phyloP scores from a whole-genome alignment of 2,329 filamentous ascomycete species.

The Hypoxylon sp. region DNA sequence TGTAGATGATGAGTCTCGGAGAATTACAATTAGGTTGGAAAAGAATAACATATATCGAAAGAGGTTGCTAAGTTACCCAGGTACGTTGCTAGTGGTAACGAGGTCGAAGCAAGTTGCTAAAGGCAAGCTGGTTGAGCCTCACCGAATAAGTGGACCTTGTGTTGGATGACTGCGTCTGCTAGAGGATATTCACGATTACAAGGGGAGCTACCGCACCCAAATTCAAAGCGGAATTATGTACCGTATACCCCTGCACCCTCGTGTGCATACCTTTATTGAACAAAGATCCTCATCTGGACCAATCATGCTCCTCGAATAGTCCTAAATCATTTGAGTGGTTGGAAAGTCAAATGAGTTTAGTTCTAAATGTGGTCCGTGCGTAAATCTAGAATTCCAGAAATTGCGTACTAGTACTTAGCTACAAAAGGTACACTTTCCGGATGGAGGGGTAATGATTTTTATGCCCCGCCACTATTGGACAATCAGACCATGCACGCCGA shows the following conservation, averaged over 20 bases:
- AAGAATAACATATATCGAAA: background rate
- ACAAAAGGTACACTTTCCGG: conserved; percentile 28
- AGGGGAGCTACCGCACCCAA: background rate
- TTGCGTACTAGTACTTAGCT: too few species aligned
- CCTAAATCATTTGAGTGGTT: background rate
- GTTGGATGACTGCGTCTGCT: background rate
- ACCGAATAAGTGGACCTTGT: conserved; percentile 14
- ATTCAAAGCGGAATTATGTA: background rate
- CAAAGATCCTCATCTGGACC: background rate
- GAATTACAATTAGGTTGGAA: conserved; percentile 7
- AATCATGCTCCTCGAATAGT: background rate
- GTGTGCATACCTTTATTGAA: background rate
- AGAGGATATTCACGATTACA: conserved; percentile 4
- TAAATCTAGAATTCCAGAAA: background rate
- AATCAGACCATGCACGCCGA: conserved; percentile 35
- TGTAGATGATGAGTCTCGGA: background rate
- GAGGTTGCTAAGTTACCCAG: background rate
- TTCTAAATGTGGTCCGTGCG: background rate
- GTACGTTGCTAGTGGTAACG: too few species aligned
- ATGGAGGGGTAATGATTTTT: conserved; percentile 41
- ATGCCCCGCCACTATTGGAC: conserved; percentile 49
- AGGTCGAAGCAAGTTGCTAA: background rate
- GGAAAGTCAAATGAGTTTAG: background rate
- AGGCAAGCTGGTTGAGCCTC: conserved; percentile 30
- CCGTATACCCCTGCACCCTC: background rate